Percentiles rank a stretch among this genome's conserved stretches.
phyloP scores from a whole-genome alignment of 2,329 filamentous ascomycete species.

The Ustulina deusta region DNA sequence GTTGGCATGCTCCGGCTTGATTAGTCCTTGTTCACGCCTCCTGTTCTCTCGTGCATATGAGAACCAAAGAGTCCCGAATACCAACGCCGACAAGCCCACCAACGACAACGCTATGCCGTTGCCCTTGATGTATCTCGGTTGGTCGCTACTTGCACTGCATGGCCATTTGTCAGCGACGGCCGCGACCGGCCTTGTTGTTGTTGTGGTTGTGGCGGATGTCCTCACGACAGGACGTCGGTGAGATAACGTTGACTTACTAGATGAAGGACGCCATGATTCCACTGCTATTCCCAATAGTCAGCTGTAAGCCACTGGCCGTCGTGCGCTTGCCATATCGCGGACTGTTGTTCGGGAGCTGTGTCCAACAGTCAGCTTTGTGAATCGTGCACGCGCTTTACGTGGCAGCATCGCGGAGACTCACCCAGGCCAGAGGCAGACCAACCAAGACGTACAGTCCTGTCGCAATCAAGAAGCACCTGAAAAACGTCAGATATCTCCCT shows the following conservation, averaged over 20 bases:
- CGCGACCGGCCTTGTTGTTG: not conserved
- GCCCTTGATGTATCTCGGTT: constrained; percentile 69
- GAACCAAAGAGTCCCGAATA: constrained; percentile 67
- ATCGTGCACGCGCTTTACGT: not conserved
- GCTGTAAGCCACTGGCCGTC: constrained; percentile 76
- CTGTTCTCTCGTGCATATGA: constrained; percentile 64
- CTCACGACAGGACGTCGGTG: not conserved
- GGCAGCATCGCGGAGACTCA: constrained; percentile 42
- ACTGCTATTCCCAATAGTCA: constrained; percentile 76
- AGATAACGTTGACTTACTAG: constrained; percentile 52
- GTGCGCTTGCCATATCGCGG: constrained; percentile 82
- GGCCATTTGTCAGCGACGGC: constrained; percentile 28
- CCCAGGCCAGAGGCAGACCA: constrained; percentile 68
- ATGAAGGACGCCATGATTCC: constrained; percentile 82
- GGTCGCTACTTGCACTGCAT: constrained; percentile 58
- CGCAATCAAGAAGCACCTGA: constrained; percentile 77
- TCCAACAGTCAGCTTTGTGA: constrained; percentile 21
- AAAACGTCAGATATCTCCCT: not conserved
- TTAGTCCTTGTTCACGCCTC: constrained; percentile 55
- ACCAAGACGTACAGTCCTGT: constrained; percentile 75
- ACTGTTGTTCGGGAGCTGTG: constrained; percentile 70
- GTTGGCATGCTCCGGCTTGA: constrained; percentile 55
- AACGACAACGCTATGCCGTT: constrained; percentile 71
- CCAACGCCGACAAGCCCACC: constrained; percentile 64
- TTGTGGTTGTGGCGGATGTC: too few species aligned